phyloP scores from a whole-genome alignment of 495 filamentous ascomycete genomes.

The Recurvomyces mirabilis region DNA sequence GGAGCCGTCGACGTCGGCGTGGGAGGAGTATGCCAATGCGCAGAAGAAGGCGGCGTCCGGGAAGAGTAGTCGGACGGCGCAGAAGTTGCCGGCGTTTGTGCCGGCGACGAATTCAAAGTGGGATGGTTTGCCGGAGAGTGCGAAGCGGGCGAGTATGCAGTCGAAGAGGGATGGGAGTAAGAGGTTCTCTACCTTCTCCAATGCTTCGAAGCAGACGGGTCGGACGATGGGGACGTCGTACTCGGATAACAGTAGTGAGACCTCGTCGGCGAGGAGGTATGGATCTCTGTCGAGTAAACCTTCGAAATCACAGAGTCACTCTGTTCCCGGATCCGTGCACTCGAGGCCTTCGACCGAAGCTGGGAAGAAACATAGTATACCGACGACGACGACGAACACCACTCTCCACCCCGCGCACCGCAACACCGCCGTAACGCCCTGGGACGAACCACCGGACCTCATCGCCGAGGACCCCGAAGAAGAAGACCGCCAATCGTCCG shows the following conservation, averaged over 20 bases:
- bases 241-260: constrained; percentile 1
- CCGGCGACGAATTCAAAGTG: constrained; percentile 41
- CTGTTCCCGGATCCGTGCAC: background rate
- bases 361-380: background rate
- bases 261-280: background rate
- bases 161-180: background rate
- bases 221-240: background rate
- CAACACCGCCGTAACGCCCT: constrained; percentile 6
- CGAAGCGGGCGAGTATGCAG: constrained; percentile 19
- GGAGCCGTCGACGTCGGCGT: constrained; percentile 29
- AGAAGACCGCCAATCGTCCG: background rate
- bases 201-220: background rate
- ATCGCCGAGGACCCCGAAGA: background rate
- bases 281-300: constrained; percentile 14
- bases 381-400: background rate
- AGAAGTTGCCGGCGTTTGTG: constrained; percentile 34
- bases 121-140: constrained; percentile 36
- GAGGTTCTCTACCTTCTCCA: constrained; percentile 2
- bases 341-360: background rate
- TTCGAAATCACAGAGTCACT: constrained; percentile 3
- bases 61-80: constrained; percentile 25
- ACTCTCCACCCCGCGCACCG: background rate
- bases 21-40: constrained; percentile 28
- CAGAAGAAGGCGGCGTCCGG: constrained; percentile 26
- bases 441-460: constrained; percentile 3